A percentile compares a stretch with the other conserved stretches of the same genome.
Conservation (phyloP, 2,329 filamentous ascomycete genomes). For the Neofusicoccum sp. region DNA sequence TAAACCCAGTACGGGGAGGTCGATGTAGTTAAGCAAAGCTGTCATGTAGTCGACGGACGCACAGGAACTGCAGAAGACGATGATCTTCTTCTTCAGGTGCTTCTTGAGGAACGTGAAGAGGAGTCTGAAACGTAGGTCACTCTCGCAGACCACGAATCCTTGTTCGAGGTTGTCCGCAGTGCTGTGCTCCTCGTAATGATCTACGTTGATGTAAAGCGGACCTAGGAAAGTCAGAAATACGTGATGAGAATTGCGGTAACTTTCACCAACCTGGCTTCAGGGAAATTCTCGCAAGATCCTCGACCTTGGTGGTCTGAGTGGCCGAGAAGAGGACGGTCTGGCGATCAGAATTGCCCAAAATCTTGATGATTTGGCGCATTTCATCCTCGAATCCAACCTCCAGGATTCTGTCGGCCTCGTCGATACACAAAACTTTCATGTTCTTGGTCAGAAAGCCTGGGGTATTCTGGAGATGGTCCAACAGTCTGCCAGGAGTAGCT, state of each 20-base stretch:
- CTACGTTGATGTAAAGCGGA: slow-evolving; percentile 95
- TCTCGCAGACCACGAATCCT: slow-evolving; percentile 90
- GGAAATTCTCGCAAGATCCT: slow-evolving; percentile 92
- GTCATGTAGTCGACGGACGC: slow-evolving; percentile 83
- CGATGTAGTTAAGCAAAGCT: slow-evolving; percentile 95
- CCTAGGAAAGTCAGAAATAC: too few relatives aligned
- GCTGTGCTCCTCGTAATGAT: slow-evolving; percentile 81
- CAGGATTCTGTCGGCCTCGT: slow-evolving; percentile 93
- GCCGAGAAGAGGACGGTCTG: slow-evolving; percentile 99
- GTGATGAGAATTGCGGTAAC: too few relatives aligned
- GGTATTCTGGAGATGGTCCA: slow-evolving; percentile 94
- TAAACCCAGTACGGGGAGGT: slow-evolving; percentile 80
- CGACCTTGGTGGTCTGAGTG: slow-evolving; percentile 97
- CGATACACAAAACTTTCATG: slow-evolving; percentile 85
- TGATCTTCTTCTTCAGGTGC: slow-evolving; percentile 93
- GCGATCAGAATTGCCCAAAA: slow-evolving; percentile 59
- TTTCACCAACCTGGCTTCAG: too few relatives aligned
- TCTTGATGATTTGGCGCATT: slow-evolving; percentile 86
- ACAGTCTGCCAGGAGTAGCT: slow-evolving; percentile 80
- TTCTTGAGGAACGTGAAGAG: slow-evolving; percentile 93
- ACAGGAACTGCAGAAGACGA: slow-evolving; percentile 64
- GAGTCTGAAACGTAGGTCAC: slow-evolving; percentile 88
- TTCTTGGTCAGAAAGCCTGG: slow-evolving; percentile 90
- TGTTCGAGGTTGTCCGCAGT: slow-evolving; percentile 94
- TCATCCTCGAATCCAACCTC: slow-evolving; percentile 99